These are phyloP conservation scores for Boletellus ananiceps DNA, from an alignment of 768 basidiomycete species.

Conservation along the genomic window DNA sequence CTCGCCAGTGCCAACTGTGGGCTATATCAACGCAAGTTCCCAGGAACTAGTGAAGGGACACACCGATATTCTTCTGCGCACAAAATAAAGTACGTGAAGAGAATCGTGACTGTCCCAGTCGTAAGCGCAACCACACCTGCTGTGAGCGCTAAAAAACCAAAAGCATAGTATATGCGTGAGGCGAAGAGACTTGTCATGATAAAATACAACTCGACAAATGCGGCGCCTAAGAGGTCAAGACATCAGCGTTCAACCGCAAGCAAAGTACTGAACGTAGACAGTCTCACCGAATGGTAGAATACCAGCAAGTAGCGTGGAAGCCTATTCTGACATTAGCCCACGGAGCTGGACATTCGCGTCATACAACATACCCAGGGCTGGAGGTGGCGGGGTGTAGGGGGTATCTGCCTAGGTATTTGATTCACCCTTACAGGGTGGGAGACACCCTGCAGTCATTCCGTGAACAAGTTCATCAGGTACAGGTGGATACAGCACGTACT, in stretches of 20 bases:
- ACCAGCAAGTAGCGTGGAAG: slow-evolving; percentile 77
- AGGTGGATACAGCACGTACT: slow-evolving; percentile 39
- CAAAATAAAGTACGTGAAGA: slow-evolving; percentile 85
- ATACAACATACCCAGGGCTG: slow-evolving; percentile 60
- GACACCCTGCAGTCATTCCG: slow-evolving; percentile 45
- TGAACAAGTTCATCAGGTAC: slow-evolving; percentile 1
- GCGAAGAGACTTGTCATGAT: slow-evolving; percentile 89
- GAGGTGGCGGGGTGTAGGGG: slow-evolving; percentile 80
- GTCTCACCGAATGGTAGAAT: slow-evolving; percentile 82
- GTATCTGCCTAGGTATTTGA: slow-evolving; percentile 94
- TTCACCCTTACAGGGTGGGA: slow-evolving; percentile 86
- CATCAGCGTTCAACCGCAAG: slow-evolving; percentile 2
- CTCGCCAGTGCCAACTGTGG: slow-evolving; percentile 93
- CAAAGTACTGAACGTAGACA: not conserved
- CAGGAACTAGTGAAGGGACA: slow-evolving; percentile 13
- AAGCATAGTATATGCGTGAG: slow-evolving; percentile 90
- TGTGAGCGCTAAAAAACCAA: slow-evolving; percentile 90
- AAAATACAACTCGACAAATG: slow-evolving; percentile 93
- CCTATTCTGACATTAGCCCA: slow-evolving; percentile 34
- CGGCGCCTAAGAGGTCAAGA: slow-evolving; percentile 55
- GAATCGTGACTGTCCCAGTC: slow-evolving; percentile 85
- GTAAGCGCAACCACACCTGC: slow-evolving; percentile 79
- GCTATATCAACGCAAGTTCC: slow-evolving; percentile 2
- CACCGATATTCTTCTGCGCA: slow-evolving; percentile 94
- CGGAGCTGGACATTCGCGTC: not conserved